Percentiles rank a stretch among this genome's conserved stretches.
Conservation (phyloP, 2,329 filamentous ascomycete species). For the Neonectria faginata region DNA sequence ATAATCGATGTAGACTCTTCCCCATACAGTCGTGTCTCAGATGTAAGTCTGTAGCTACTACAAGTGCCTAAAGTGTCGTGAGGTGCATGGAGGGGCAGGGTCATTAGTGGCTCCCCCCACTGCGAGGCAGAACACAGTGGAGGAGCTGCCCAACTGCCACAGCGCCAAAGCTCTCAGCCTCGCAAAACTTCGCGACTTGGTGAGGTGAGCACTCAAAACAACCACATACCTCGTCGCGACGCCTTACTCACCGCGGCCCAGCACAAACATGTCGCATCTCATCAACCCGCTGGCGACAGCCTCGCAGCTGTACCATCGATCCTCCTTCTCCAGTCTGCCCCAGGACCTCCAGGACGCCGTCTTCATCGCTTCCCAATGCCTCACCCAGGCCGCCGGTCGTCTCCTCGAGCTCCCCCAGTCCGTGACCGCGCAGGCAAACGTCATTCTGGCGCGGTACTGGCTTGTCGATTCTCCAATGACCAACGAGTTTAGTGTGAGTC, state of each 20-base stretch:
- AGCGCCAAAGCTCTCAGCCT: slow-evolving; percentile 31
- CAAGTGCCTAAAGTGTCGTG: slow-evolving; percentile 5
- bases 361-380: slow-evolving; percentile 76
- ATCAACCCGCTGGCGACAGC: slow-evolving; percentile 78
- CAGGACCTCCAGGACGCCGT: slow-evolving; percentile 77
- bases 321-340: slow-evolving; percentile 70
- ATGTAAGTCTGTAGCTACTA: background rate
- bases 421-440: slow-evolving; percentile 85
- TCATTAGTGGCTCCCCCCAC: slow-evolving; percentile 11
- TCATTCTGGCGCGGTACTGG: slow-evolving; percentile 86
- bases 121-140: background rate
- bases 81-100: slow-evolving; percentile 6
- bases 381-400: slow-evolving; percentile 83
- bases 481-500: slow-evolving; percentile 66
- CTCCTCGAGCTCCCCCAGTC: slow-evolving; percentile 88
- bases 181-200: slow-evolving; percentile 35
- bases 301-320: slow-evolving; percentile 72
- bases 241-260: slow-evolving; percentile 2
- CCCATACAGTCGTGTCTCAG: background rate
- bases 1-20: background rate
- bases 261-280: slow-evolving; percentile 66
- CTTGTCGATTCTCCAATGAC: slow-evolving; percentile 67
- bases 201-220: slow-evolving; percentile 14
- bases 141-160: background rate
- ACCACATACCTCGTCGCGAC: background rate